A percentile compares a stretch with the other conserved stretches of the same genome.
Conservation (phyloP, 495 filamentous ascomycete genomes). For the Podospora anserina region DNA sequence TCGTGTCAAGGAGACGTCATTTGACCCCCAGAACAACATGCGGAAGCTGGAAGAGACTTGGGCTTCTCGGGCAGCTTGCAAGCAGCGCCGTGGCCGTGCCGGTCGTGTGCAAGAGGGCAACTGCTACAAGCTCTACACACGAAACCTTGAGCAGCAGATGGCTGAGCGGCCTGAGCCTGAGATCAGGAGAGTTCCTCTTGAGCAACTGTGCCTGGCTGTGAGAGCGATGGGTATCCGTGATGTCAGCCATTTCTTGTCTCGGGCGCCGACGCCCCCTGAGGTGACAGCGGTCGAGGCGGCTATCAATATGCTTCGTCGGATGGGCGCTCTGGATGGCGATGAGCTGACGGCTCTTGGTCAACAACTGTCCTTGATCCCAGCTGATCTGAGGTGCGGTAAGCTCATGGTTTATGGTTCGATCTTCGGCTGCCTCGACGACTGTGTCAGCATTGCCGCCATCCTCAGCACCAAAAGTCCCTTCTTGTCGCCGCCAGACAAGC, state of each 20-base stretch:
- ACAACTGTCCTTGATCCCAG: constrained; percentile 90
- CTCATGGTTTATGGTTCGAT: constrained; percentile 93
- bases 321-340: constrained; percentile 83
- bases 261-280: constrained; percentile 84
- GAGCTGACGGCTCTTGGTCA: constrained; percentile 85
- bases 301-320: constrained; percentile 68
- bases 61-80: constrained; percentile 92
- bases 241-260: constrained; percentile 73
- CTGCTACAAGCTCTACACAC: constrained; percentile 95
- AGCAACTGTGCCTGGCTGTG: constrained; percentile 90
- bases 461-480: constrained; percentile 84
- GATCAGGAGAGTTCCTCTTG: constrained; percentile 85
- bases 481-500: constrained; percentile 71
- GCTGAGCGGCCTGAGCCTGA: constrained; percentile 87
- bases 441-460: constrained; percentile 85
- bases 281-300: constrained; percentile 81
- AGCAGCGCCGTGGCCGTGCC: constrained; percentile 92
- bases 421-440: constrained; percentile 85
- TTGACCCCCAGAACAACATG: constrained; percentile 89
- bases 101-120: constrained; percentile 85
- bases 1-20: constrained; percentile 92
- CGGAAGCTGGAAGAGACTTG: constrained; percentile 90
- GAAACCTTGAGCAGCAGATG: constrained; percentile 81
- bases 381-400: constrained; percentile 89
- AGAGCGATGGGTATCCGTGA: constrained; percentile 89